These are phyloP conservation scores for Yamadazyma blattariae DNA, from an alignment of 1,139 yeast genomes.

Conservation along the genomic window DNA sequence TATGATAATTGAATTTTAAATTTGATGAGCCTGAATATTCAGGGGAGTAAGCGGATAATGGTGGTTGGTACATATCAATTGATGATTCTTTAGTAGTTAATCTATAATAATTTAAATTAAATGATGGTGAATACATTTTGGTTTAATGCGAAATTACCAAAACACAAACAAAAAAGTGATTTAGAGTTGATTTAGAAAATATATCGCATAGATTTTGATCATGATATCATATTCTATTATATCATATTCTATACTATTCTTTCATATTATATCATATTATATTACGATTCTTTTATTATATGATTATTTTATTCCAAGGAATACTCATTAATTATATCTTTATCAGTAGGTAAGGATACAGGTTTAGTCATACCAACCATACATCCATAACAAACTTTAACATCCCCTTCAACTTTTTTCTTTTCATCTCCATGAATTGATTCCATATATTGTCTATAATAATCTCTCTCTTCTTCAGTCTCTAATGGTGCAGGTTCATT, in stretches of 20 bases:
- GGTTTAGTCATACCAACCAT: conserved; percentile 53
- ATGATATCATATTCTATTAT: too few relatives aligned
- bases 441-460: conserved; percentile 22
- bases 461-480: conserved; percentile 45
- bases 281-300: too few relatives aligned
- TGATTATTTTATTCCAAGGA: too few relatives aligned
- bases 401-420: conserved; percentile 10
- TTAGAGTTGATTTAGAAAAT: too few relatives aligned
- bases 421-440: conserved; percentile 3
- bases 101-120: conserved; percentile 12
- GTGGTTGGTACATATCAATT: conserved; percentile 40
- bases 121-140: conserved; percentile 16
- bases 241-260: too few relatives aligned
- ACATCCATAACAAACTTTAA: conserved; percentile 74
- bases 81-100: conserved; percentile 13
- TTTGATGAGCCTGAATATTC: conserved; percentile 52
- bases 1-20: conserved; percentile 10
- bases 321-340: conserved; percentile 48
- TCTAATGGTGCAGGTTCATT: conserved; percentile 51
- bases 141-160: too few relatives aligned
- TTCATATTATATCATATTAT: too few relatives aligned
- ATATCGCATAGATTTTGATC: too few relatives aligned
- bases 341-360: conserved; percentile 55
- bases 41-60: conserved; percentile 52
- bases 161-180: too few relatives aligned